Percentiles rank a stretch among this genome's conserved stretches.
Evolutionary conservation across 2,329 filamentous ascomycete genomes (phyloP).

Genomic region (Conoideocrella luteorostrata): DNA sequence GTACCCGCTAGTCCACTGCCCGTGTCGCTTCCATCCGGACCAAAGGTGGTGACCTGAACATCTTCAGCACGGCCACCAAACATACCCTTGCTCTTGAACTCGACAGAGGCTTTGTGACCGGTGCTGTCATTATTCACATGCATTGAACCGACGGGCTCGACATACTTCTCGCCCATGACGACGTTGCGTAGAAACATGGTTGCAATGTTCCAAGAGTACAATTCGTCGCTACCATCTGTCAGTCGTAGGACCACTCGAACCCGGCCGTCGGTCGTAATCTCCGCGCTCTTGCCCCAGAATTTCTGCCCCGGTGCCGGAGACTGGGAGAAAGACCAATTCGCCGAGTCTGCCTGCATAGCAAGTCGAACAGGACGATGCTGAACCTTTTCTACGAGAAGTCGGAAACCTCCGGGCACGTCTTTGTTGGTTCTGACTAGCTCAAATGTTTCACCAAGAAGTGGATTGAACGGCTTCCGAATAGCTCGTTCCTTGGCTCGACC

Average conservation of each 20-base stretch:
- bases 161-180: constrained; percentile 95
- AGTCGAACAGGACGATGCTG: constrained; percentile 86
- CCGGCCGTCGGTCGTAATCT: constrained; percentile 87
- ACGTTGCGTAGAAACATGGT: constrained; percentile 93
- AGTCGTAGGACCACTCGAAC: constrained; percentile 67
- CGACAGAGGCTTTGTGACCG: constrained; percentile 75
- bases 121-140: constrained; percentile 76
- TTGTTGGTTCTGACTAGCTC: constrained; percentile 84
- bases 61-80: constrained; percentile 94
- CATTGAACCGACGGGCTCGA: constrained; percentile 91
- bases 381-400: constrained; percentile 93
- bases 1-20: constrained; percentile 69
- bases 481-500: constrained; percentile 81
- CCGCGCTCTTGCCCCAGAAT: constrained; percentile 96
- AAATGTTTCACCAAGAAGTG: constrained; percentile 90
- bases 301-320: constrained; percentile 87
- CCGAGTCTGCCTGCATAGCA: constrained; percentile 86
- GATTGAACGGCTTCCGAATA: constrained; percentile 94
- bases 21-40: constrained; percentile 57
- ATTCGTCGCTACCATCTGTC: constrained; percentile 63
- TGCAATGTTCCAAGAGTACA: constrained; percentile 82
- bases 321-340: constrained; percentile 80
- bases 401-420: constrained; percentile 65
- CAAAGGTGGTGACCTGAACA: constrained; percentile 68
- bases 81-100: constrained; percentile 94